Percentiles rank a stretch among this genome's conserved stretches.
phyloP scores from a whole-genome alignment of 352 stramenopile genomes.

The Phytophthora kernoviae region DNA sequence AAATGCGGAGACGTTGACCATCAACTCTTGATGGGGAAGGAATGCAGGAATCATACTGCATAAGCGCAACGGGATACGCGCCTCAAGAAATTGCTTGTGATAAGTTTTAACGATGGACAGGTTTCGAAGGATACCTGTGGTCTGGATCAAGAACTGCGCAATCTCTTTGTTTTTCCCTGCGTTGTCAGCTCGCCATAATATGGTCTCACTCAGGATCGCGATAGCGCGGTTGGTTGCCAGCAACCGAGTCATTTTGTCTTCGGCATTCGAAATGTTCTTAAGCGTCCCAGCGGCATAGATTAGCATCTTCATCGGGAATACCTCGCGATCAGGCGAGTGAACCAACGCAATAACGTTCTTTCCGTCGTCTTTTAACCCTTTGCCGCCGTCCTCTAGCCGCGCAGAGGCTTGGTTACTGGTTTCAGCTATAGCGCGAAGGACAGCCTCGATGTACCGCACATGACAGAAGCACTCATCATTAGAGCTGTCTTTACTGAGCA shows the following conservation, averaged over 20 bases:
- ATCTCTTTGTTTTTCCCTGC: conserved; percentile 48
- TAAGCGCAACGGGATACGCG: conserved; percentile 48
- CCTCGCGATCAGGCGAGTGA: conserved; percentile 1
- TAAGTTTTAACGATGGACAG: conserved; percentile 60
- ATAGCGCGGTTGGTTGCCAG: conserved; percentile 71
- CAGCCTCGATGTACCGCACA: conserved; percentile 66
- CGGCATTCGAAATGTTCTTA: conserved; percentile 73
- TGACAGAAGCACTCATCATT: conserved; percentile 75
- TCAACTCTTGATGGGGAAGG: conserved; percentile 63
- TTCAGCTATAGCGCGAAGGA: conserved; percentile 45
- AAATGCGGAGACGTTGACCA: conserved; percentile 81
- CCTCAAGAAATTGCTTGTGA: conserved; percentile 77
- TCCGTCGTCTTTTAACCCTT: conserved; percentile 10
- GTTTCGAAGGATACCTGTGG: conserved; percentile 69
- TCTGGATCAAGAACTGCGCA: conserved; percentile 75
- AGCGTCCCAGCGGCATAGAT: conserved; percentile 75
- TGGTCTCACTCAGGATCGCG: conserved; percentile 51
- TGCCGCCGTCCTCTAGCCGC: conserved; percentile 1
- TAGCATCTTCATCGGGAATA: conserved; percentile 40
- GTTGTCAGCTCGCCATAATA: conserved; percentile 45
- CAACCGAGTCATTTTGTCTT: conserved; percentile 64
- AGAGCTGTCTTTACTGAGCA: conserved; percentile 70
- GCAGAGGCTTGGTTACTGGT: conserved; percentile 13
- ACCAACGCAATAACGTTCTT: not conserved
- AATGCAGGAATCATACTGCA: conserved; percentile 54